These are phyloP conservation scores for Acanthamoeba lenticulata DNA, from an alignment of 208 protist genomes.

Conservation along the genomic window DNA sequence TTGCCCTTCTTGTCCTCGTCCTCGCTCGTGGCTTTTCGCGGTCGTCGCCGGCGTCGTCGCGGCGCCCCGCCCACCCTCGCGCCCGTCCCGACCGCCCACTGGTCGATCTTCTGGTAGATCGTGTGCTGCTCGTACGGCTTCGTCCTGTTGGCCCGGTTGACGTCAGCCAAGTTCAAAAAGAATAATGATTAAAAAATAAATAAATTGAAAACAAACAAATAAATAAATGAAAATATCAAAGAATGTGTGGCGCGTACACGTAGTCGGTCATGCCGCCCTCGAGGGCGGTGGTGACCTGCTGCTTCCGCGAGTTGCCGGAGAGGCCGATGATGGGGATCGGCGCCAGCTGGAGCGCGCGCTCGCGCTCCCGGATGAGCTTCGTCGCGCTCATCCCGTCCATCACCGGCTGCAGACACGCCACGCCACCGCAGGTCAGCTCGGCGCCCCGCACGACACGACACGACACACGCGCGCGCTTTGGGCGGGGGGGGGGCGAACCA, in stretches of 20 bases:
- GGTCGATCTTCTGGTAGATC: not conserved
- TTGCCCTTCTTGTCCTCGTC: not conserved
- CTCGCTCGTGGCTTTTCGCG: not conserved
- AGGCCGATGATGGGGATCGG: not conserved
- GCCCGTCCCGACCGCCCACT: not conserved
- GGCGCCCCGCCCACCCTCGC: not conserved
- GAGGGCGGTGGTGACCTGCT: not conserved
- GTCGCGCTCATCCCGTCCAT: not conserved
- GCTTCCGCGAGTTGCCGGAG: not conserved
- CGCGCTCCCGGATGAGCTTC: not conserved
- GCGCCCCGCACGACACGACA: not conserved
- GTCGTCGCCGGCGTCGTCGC: not conserved
- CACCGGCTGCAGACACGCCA: not conserved
- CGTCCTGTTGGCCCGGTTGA: too few species aligned
- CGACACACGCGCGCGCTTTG: too few species aligned
- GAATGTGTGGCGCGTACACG: not conserved
- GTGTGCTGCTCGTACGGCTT: conserved; percentile 35
- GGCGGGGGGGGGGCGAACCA: not conserved
- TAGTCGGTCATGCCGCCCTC: not conserved
- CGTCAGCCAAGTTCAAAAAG: too few species aligned
- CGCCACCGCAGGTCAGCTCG: not conserved
- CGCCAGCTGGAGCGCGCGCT: not conserved
- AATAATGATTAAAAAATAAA: too few species aligned
- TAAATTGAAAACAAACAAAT: too few species aligned
- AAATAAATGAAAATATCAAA: too few species aligned